A percentile compares a stretch with the other conserved stretches of the same genome.
phyloP scores from a whole-genome alignment of 129 eudicot genomes.

The Lonicera japonica region DNA sequence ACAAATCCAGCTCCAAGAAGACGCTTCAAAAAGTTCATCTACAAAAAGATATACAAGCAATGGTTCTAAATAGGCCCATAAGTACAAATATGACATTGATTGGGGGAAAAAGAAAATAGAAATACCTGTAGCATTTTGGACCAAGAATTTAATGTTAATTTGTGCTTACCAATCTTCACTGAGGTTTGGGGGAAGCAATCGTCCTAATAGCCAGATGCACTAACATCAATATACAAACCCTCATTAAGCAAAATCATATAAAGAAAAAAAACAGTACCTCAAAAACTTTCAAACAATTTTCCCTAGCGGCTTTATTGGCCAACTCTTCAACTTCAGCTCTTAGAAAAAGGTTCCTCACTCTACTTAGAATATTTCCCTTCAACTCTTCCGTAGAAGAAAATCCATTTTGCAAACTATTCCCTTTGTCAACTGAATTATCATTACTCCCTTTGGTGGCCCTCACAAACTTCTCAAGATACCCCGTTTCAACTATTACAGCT shows the following conservation, averaged over 20 bases:
- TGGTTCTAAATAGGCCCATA: background rate
- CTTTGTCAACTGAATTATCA: constrained; percentile 1
- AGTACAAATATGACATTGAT: background rate
- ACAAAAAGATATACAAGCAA: constrained; percentile 9
- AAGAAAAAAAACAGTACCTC: constrained; percentile 24
- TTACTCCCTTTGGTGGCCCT: constrained; percentile 8
- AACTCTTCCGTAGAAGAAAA: constrained; percentile 13
- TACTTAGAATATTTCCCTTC: constrained; percentile 10
- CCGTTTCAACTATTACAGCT: constrained; percentile 47
- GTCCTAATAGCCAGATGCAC: constrained; percentile 28
- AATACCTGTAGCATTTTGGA: constrained; percentile 44
- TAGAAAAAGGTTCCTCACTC: background rate
- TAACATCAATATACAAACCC: background rate
- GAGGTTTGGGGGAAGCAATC: constrained; percentile 28
- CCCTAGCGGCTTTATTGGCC: background rate
- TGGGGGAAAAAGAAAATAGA: background rate
- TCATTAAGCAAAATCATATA: background rate
- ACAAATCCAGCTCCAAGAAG: constrained; percentile 42
- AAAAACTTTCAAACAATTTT: constrained; percentile 11
- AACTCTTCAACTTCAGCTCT: constrained; percentile 6
- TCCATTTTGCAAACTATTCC: background rate
- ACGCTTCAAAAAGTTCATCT: constrained; percentile 47
- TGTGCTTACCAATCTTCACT: constrained; percentile 37
- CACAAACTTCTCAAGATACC: constrained; percentile 49
- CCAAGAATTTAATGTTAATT: constrained; percentile 25